Conservation (phyloP, 2,329 filamentous ascomycete species). For the Xylaria sp. region DNA sequence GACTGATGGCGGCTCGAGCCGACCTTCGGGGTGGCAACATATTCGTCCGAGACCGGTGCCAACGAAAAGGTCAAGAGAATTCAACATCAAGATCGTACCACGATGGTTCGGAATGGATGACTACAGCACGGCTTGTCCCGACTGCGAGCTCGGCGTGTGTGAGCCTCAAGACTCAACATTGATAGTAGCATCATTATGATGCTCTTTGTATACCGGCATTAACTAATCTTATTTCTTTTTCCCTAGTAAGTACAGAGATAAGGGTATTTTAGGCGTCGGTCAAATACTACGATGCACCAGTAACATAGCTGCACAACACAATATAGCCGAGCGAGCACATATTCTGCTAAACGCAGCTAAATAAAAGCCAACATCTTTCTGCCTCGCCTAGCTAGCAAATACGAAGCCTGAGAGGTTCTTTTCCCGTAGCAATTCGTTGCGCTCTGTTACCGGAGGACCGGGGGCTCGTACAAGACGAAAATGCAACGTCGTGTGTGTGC, state of each 20-base stretch:
- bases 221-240: slow-evolving; percentile 8
- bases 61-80: slow-evolving; percentile 7
- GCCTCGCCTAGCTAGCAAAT: slow-evolving; percentile 7
- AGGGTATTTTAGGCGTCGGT: slow-evolving; percentile 10
- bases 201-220: not conserved
- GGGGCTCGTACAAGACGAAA: slow-evolving; percentile 16
- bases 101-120: slow-evolving; percentile 15
- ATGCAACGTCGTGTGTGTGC: slow-evolving; percentile 24
- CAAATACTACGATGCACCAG: slow-evolving; percentile 19
- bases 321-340: slow-evolving; percentile 14
- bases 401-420: slow-evolving; percentile 16
- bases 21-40: slow-evolving; percentile 34
- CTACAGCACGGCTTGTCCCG: slow-evolving; percentile 24
- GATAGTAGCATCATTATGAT: not conserved
- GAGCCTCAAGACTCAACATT: slow-evolving; percentile 8
- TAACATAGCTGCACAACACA: slow-evolving; percentile 18
- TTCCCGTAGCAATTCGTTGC: not conserved
- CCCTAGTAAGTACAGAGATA: not conserved
- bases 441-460: slow-evolving; percentile 6
- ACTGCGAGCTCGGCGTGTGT: slow-evolving; percentile 23
- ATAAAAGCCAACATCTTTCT: not conserved
- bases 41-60: slow-evolving; percentile 36
- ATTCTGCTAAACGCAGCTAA: slow-evolving; percentile 6
- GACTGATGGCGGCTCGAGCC: slow-evolving; percentile 31
- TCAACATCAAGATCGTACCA: slow-evolving; percentile 31